Evolutionary conservation across 2,329 filamentous ascomycete species (phyloP).

Genomic region (Allantophomopsis lycopodina): DNA sequence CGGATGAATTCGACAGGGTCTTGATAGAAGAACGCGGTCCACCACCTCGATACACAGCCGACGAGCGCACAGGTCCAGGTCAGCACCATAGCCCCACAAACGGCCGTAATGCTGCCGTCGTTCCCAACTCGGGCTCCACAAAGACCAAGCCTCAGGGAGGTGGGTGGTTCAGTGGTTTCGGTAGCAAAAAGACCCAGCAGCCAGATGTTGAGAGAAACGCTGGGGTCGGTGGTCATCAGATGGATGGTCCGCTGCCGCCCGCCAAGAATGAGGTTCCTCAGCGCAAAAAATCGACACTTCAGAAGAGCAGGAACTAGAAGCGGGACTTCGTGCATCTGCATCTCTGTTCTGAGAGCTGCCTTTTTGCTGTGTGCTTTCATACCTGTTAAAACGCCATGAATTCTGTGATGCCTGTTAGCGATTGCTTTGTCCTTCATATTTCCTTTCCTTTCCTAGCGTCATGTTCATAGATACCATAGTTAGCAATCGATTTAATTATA

Average conservation of each 20-base stretch:
- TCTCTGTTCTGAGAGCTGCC: too few relatives aligned
- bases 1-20: slow-evolving; percentile 32
- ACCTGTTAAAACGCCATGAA: too few relatives aligned
- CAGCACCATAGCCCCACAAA: too few relatives aligned
- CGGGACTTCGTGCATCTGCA: too few relatives aligned
- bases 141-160: slow-evolving; percentile 1
- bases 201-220: slow-evolving; percentile 11
- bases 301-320: slow-evolving; percentile 4
- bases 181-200: slow-evolving; percentile 18
- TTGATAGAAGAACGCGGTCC: slow-evolving; percentile 6
- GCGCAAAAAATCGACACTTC: slow-evolving; percentile 5
- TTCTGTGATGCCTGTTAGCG: too few relatives aligned
- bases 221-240: too few relatives aligned
- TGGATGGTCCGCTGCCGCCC: too few relatives aligned
- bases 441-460: too few relatives aligned
- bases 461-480: too few relatives aligned
- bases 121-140: background rate
- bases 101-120: background rate
- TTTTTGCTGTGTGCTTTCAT: too few relatives aligned
- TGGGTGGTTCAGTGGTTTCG: slow-evolving; percentile 18
- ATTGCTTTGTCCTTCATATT: too few relatives aligned
- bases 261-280: slow-evolving; percentile 2
- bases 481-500: too few relatives aligned
- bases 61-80: slow-evolving; percentile 2
- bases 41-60: slow-evolving; percentile 13